A percentile compares a stretch with the other conserved stretches of the same genome.
phyloP scores from a whole-genome alignment of 176 grass and related monocot species.

The Zizania latifolia region DNA sequence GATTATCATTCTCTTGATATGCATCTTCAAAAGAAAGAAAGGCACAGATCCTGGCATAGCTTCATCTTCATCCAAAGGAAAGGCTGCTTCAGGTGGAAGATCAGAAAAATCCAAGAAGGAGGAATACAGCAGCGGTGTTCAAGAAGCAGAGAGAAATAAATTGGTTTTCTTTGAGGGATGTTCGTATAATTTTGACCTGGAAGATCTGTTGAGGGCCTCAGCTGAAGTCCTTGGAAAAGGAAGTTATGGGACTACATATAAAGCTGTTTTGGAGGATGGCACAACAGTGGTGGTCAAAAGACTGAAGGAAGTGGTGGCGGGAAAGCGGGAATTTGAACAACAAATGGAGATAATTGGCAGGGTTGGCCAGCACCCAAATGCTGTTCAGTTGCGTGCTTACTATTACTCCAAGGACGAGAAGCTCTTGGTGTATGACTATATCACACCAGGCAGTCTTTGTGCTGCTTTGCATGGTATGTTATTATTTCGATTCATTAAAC shows the following conservation, averaged over 20 bases:
- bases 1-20: constrained; percentile 56
- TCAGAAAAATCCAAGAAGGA: constrained; percentile 67
- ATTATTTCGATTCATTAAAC: constrained; percentile 14
- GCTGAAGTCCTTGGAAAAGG: constrained; percentile 97
- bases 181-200: constrained; percentile 85
- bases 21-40: constrained; percentile 62
- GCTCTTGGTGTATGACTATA: constrained; percentile 93
- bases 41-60: constrained; percentile 7
- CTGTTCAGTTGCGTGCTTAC: constrained; percentile 72
- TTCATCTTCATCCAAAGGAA: constrained; percentile 68
- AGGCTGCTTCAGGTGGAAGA: constrained; percentile 54
- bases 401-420: constrained; percentile 99
- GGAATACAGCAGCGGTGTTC: constrained; percentile 74
- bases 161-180: constrained; percentile 84
- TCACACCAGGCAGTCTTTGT: constrained; percentile 52
- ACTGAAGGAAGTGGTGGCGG: constrained; percentile 75
- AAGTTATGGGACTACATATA: constrained; percentile 85
- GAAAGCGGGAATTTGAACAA: constrained; percentile 88
- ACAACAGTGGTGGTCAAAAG: constrained; percentile 90
- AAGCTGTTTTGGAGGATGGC: constrained; percentile 89
- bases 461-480: constrained; percentile 83
- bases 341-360: constrained; percentile 92
- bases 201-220: constrained; percentile 93
- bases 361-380: constrained; percentile 58
- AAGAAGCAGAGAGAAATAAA: constrained; percentile 89